Evolutionary conservation across 73 alveolate genomes (phyloP).

Genomic region (Vitrella brassicaformis): DNA sequence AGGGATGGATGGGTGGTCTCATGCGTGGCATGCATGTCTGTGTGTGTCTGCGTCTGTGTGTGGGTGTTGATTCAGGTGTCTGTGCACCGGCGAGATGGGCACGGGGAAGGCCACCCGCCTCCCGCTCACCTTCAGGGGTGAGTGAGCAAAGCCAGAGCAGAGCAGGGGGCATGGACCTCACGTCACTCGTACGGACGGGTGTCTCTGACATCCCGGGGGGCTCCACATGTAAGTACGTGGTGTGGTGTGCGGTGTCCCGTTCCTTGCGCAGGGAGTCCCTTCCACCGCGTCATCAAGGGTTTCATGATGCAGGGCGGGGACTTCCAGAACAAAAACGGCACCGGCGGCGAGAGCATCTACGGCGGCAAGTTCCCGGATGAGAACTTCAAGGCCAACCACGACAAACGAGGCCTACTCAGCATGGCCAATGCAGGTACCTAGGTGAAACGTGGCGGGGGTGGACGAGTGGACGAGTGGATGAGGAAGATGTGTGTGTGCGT

Average conservation of each 20-base stretch:
- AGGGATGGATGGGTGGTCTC: too few species aligned
- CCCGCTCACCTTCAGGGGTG: slow-evolving; percentile 62
- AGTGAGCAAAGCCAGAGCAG: too few species aligned
- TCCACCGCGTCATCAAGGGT: slow-evolving; percentile 91
- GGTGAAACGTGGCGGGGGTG: too few species aligned
- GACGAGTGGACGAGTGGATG: too few species aligned
- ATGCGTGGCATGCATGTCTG: too few species aligned
- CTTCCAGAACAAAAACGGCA: slow-evolving; percentile 81
- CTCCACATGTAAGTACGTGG: too few species aligned
- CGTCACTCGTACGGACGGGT: too few species aligned
- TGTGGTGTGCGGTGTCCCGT: too few species aligned
- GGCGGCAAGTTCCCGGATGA: slow-evolving; percentile 80
- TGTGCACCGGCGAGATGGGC: slow-evolving; percentile 83
- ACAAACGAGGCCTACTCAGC: slow-evolving; percentile 68
- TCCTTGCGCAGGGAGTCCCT: slow-evolving; percentile 71
- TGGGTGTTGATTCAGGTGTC: slow-evolving; percentile 65
- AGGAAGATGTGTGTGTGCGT: too few species aligned
- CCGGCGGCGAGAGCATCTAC: slow-evolving; percentile 90
- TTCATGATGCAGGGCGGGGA: slow-evolving; percentile 92
- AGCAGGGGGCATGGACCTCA: too few species aligned
- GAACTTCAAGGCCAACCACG: slow-evolving; percentile 71
- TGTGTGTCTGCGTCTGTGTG: too few species aligned
- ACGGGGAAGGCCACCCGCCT: slow-evolving; percentile 50
- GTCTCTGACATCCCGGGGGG: too few species aligned
- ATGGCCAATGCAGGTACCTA: slow-evolving; percentile 98